Conservation (phyloP, 2,329 filamentous ascomycete species). For the Fusarium sp. region DNA sequence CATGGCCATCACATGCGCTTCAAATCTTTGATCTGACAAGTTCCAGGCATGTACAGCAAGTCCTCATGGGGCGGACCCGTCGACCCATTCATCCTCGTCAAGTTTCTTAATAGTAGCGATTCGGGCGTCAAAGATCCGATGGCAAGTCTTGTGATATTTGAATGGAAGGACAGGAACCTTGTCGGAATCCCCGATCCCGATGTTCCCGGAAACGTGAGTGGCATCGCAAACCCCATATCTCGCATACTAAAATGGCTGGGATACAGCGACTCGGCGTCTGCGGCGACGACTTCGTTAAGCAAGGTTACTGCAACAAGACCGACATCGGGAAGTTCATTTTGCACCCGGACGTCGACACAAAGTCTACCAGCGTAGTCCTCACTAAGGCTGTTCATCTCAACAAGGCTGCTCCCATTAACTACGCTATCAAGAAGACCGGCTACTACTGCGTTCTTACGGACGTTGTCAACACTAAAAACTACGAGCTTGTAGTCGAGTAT, state of each 20-base stretch:
- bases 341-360: constrained; percentile 77
- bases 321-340: constrained; percentile 88
- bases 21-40: constrained; percentile 20
- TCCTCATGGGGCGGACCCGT: constrained; percentile 88
- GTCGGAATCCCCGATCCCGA: constrained; percentile 76
- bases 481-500: constrained; percentile 87
- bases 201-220: constrained; percentile 65
- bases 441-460: constrained; percentile 95
- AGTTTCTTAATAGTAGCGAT: constrained; percentile 74
- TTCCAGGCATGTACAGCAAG: constrained; percentile 88
- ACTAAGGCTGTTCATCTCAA: constrained; percentile 87
- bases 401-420: constrained; percentile 79
- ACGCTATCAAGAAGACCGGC: constrained; percentile 87
- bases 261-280: constrained; percentile 71
- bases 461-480: constrained; percentile 75
- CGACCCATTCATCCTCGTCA: constrained; percentile 89
- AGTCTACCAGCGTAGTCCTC: constrained; percentile 77
- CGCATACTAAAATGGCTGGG: constrained; percentile 21
- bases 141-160: constrained; percentile 89
- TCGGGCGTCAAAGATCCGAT: constrained; percentile 74
- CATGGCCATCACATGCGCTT: not conserved
- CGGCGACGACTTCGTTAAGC: constrained; percentile 75
- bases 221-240: constrained; percentile 6
- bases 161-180: constrained; percentile 87
- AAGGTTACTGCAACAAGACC: constrained; percentile 78